phyloP scores from a whole-genome alignment of 2,329 filamentous ascomycete genomes.

The Dichotomopilus funicola region DNA sequence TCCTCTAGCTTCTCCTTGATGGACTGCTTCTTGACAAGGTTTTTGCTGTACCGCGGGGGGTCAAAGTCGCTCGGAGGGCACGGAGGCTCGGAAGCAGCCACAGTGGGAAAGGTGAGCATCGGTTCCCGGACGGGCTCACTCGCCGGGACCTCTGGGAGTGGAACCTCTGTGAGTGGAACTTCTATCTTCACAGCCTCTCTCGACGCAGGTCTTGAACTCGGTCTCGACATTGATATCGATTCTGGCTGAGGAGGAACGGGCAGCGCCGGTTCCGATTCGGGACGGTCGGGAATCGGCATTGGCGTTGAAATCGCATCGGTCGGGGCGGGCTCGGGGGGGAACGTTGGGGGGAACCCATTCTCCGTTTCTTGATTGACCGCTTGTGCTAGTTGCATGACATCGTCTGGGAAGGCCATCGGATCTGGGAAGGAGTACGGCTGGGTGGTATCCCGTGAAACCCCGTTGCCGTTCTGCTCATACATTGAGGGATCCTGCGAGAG shows the following conservation, averaged over 20 bases:
- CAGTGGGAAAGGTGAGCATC: conserved; percentile 25
- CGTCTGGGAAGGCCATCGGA: conserved; percentile 1
- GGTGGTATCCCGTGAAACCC: not conserved
- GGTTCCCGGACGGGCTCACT: conserved; percentile 39
- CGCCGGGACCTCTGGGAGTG: conserved; percentile 36
- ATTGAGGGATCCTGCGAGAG: conserved; percentile 6
- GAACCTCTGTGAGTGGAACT: conserved; percentile 26
- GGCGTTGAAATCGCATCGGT: not conserved
- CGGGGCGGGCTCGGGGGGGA: not conserved
- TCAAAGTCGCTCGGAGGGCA: conserved; percentile 39
- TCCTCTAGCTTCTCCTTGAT: conserved; percentile 54
- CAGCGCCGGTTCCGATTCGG: conserved; percentile 11
- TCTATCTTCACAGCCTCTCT: conserved; percentile 11
- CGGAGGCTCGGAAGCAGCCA: conserved; percentile 23
- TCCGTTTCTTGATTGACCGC: not conserved
- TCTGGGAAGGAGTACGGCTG: conserved; percentile 1
- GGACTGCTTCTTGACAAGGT: conserved; percentile 55
- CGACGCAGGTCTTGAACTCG: conserved; percentile 17
- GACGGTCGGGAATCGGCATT: conserved; percentile 15
- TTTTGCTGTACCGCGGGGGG: conserved; percentile 53
- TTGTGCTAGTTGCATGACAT: not conserved
- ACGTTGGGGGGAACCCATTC: not conserved
- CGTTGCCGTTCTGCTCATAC: not conserved
- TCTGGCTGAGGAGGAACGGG: conserved; percentile 4
- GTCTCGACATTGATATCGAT: conserved; percentile 14